A percentile compares a stretch with the other conserved stretches of the same genome.
Evolutionary conservation across 2,329 filamentous ascomycete genomes (phyloP).

Genomic region (Taxawa tesnikishii): DNA sequence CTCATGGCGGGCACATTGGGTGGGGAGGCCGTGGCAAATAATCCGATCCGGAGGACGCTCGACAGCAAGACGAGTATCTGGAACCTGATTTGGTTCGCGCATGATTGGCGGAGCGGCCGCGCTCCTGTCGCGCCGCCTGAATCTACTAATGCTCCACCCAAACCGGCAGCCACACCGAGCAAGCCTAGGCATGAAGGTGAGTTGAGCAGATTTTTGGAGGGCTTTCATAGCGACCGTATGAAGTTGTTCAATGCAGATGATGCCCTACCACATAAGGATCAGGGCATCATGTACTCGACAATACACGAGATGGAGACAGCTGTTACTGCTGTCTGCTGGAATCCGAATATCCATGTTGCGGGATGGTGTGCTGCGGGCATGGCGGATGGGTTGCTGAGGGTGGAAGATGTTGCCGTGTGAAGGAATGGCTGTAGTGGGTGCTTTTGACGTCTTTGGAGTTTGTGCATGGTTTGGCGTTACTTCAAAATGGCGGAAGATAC

Average conservation of each 20-base stretch:
- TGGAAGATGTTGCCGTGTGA: slow-evolving; percentile 30
- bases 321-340: slow-evolving; percentile 35
- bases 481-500: too few relatives aligned
- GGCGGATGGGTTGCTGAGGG: slow-evolving; percentile 34
- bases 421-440: too few relatives aligned
- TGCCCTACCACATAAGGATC: slow-evolving; percentile 10
- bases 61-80: slow-evolving; percentile 38
- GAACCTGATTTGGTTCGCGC: slow-evolving; percentile 45
- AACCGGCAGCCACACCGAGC: not conserved
- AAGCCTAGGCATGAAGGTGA: slow-evolving; percentile 8
- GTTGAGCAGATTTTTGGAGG: slow-evolving; percentile 26
- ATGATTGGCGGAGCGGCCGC: slow-evolving; percentile 35
- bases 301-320: slow-evolving; percentile 33
- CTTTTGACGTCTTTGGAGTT: too few relatives aligned
- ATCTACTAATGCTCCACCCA: not conserved
- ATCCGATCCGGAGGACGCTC: slow-evolving; percentile 38
- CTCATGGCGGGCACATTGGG: slow-evolving; percentile 39
- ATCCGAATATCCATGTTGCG: slow-evolving; percentile 35
- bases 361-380: slow-evolving; percentile 40
- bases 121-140: too few relatives aligned
- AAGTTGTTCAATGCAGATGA: slow-evolving; percentile 13
- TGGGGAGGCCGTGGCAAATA: slow-evolving; percentile 39
- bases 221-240: slow-evolving; percentile 23
- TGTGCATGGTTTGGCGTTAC: too few relatives aligned
- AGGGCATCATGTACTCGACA: slow-evolving; percentile 19